Percentiles rank a stretch among this genome's conserved stretches.
These are phyloP conservation scores for Hortiboletus flavorubellus DNA, from an alignment of 768 basidiomycete species.

Conservation along the genomic window DNA sequence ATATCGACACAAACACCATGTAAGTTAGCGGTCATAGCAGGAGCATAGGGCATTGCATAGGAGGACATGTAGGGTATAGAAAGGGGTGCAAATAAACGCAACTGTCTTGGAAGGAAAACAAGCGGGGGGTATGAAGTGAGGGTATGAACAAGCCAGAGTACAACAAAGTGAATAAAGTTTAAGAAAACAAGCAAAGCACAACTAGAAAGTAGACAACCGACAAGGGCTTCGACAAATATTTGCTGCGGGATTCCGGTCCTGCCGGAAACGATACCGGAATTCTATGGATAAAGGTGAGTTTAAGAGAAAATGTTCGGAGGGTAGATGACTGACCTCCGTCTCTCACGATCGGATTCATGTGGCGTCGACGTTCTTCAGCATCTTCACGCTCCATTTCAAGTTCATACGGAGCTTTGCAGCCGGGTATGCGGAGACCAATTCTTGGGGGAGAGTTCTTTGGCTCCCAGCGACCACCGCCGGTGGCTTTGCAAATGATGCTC, in stretches of 20 bases:
- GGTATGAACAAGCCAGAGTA: constrained; percentile 22
- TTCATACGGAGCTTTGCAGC: constrained; percentile 65
- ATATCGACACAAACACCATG: constrained; percentile 12
- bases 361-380: constrained; percentile 44
- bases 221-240: constrained; percentile 45
- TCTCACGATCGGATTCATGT: constrained; percentile 60
- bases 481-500: constrained; percentile 69
- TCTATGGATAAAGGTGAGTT: constrained; percentile 29
- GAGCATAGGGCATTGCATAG: constrained; percentile 20
- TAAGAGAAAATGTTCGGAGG: not conserved
- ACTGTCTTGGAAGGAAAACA: not conserved
- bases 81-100: constrained; percentile 1
- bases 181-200: not conserved
- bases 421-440: constrained; percentile 53
- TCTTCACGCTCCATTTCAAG: constrained; percentile 69
- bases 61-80: constrained; percentile 21
- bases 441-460: constrained; percentile 51
- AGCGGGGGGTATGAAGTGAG: constrained; percentile 4
- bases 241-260: constrained; percentile 43
- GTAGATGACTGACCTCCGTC: constrained; percentile 44
- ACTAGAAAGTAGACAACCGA: constrained; percentile 58
- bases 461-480: constrained; percentile 78
- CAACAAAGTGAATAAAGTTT: constrained; percentile 25
- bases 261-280: constrained; percentile 65
- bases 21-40: constrained; percentile 7